These are phyloP conservation scores for Scheffersomyces segobiensis DNA, from an alignment of 1,139 yeast species.

Conservation along the genomic window DNA sequence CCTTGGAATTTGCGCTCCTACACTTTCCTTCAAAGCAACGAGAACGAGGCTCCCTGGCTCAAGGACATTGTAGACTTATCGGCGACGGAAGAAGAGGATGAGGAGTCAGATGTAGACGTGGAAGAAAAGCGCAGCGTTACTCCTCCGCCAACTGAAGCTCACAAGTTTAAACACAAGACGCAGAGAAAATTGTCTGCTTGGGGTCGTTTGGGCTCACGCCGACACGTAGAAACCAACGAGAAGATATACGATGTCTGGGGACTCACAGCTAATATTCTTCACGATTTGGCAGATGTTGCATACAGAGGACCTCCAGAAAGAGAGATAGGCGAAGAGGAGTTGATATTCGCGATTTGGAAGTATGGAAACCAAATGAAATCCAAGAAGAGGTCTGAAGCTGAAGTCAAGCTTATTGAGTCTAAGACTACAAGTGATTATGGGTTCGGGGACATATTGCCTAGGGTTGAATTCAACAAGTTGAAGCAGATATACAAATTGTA, in stretches of 20 bases:
- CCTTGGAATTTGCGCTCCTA: slow-evolving; percentile 66
- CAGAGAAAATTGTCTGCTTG: slow-evolving; percentile 23
- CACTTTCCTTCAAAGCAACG: slow-evolving; percentile 56
- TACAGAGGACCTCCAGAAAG: slow-evolving; percentile 26
- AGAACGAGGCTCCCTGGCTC: slow-evolving; percentile 64
- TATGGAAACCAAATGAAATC: slow-evolving; percentile 49
- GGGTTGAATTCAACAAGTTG: slow-evolving; percentile 43
- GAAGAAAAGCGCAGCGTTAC: slow-evolving; percentile 13
- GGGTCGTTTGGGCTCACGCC: slow-evolving; percentile 46
- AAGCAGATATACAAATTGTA: slow-evolving; percentile 40
- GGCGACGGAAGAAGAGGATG: slow-evolving; percentile 55
- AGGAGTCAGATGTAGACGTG: slow-evolving; percentile 19
- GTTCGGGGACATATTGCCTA: slow-evolving; percentile 52
- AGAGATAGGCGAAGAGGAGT: slow-evolving; percentile 63
- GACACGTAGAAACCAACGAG: slow-evolving; percentile 38
- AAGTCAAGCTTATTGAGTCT: slow-evolving; percentile 37
- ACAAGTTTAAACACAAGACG: slow-evolving; percentile 5
- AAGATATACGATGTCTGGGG: slow-evolving; percentile 83
- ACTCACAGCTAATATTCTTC: slow-evolving; percentile 79
- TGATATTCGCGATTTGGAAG: slow-evolving; percentile 56
- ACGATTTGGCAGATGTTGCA: slow-evolving; percentile 69
- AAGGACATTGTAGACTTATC: slow-evolving; percentile 54
- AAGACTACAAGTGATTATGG: slow-evolving; percentile 33
- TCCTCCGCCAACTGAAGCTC: slow-evolving; percentile 10
- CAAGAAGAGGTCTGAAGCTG: slow-evolving; percentile 35